A percentile compares a stretch with the other conserved stretches of the same genome.
Evolutionary conservation across 73 alveolate species (phyloP).

Genomic region (Paramecium primaurelia): DNA sequence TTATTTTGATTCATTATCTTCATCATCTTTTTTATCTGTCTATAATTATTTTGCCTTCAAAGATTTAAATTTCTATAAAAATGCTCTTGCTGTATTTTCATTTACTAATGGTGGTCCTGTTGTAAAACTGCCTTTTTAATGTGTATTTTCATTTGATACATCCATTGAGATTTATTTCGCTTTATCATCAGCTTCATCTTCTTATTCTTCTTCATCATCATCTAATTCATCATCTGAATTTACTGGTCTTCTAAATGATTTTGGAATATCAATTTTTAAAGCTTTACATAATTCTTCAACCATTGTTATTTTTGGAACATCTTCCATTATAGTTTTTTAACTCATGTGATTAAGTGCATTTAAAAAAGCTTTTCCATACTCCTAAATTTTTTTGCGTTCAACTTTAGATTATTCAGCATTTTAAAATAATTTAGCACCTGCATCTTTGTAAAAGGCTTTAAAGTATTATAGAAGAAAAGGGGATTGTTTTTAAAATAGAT

Average conservation of each 20-base stretch:
- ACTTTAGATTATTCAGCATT: not conserved
- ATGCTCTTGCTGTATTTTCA: slow-evolving; percentile 1
- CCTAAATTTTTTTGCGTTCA: not conserved
- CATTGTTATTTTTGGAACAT: not conserved
- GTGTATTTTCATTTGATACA: not conserved
- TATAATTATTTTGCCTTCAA: not conserved
- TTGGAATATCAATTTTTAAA: not conserved
- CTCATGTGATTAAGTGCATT: not conserved
- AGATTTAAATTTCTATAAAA: not conserved
- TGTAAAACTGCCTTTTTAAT: not conserved
- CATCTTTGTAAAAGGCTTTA: slow-evolving; percentile 2
- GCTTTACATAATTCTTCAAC: not conserved
- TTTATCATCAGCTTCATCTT: not conserved
- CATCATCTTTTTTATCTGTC: not conserved
- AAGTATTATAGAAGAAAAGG: not conserved
- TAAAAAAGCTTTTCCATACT: slow-evolving; percentile 7
- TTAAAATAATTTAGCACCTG: not conserved
- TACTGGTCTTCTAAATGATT: not conserved
- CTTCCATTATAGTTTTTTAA: not conserved
- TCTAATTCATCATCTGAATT: not conserved
- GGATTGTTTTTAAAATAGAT: slow-evolving; percentile 1
- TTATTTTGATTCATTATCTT: not conserved
- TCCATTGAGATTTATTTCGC: not conserved
- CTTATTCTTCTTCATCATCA: not conserved
- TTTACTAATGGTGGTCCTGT: slow-evolving; percentile 38